These are phyloP conservation scores for Leucocoprinus birnbaumii DNA, from an alignment of 768 basidiomycete genomes.

Conservation along the genomic window DNA sequence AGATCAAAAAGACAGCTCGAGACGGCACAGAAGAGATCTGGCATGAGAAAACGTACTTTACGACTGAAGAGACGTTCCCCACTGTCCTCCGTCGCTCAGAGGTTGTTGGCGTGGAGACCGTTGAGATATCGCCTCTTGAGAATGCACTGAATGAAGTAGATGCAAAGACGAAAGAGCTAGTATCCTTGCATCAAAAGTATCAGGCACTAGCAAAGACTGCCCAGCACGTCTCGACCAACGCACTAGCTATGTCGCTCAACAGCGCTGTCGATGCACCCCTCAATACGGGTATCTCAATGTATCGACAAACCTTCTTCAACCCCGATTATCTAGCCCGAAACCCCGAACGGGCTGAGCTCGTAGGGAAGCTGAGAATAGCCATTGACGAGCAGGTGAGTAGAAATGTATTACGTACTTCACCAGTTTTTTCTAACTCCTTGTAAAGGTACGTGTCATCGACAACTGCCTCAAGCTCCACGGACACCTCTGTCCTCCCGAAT, in stretches of 20 bases:
- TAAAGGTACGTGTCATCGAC: constrained; percentile 75
- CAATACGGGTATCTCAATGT: constrained; percentile 74
- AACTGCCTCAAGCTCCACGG: constrained; percentile 83
- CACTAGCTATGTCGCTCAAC: constrained; percentile 84
- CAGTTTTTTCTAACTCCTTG: too few species aligned
- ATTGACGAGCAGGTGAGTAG: constrained; percentile 78
- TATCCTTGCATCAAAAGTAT: constrained; percentile 65
- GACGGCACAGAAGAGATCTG: constrained; percentile 75
- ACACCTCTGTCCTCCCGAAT: constrained; percentile 79
- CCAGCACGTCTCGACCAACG: constrained; percentile 73
- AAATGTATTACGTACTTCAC: too few species aligned
- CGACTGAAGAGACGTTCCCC: constrained; percentile 87
- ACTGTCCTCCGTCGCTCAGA: constrained; percentile 90
- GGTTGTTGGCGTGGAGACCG: constrained; percentile 63
- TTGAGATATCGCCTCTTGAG: constrained; percentile 84
- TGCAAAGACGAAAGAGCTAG: constrained; percentile 75
- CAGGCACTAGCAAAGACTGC: constrained; percentile 75
- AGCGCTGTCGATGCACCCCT: constrained; percentile 79
- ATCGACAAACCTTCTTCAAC: constrained; percentile 74
- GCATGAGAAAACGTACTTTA: constrained; percentile 87
- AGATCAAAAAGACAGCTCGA: constrained; percentile 57
- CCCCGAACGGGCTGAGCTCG: constrained; percentile 65
- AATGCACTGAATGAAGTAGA: constrained; percentile 81
- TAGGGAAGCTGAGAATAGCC: constrained; percentile 68
- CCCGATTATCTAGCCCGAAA: constrained; percentile 64